Percentiles rank a stretch among this genome's conserved stretches.
phyloP scores from a whole-genome alignment of 2,329 filamentous ascomycete species.

The Pseudogymnoascus sp. region DNA sequence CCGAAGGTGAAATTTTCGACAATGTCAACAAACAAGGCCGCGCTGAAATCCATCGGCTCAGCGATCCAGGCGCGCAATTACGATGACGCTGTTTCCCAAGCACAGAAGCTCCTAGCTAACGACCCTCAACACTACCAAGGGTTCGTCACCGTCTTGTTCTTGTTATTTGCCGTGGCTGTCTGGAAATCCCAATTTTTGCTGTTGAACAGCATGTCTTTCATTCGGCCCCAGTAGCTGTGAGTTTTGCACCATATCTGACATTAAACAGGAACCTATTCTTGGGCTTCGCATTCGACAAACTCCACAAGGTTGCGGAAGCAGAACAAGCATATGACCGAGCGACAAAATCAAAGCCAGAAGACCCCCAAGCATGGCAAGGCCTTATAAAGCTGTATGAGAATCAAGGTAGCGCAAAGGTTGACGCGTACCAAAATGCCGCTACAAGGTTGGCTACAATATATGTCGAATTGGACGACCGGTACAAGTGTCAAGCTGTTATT shows the following conservation, averaged over 20 bases:
- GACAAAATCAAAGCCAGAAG: constrained; percentile 59
- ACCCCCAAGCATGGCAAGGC: constrained; percentile 86
- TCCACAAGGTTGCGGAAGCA: constrained; percentile 60
- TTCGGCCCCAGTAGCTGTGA: not conserved
- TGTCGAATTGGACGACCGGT: constrained; percentile 53
- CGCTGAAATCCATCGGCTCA: constrained; percentile 72
- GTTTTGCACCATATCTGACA: not conserved
- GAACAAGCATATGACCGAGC: constrained; percentile 70
- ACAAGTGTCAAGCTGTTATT: constrained; percentile 57
- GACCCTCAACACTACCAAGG: constrained; percentile 78
- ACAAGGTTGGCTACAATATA: constrained; percentile 68
- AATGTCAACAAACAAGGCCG: constrained; percentile 42
- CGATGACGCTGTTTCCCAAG: constrained; percentile 62
- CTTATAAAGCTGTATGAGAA: constrained; percentile 78
- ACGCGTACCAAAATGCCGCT: constrained; percentile 65
- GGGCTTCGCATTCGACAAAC: constrained; percentile 75
- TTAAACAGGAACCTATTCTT: constrained; percentile 65
- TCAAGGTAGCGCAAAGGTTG: constrained; percentile 59
- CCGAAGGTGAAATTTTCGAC: not conserved
- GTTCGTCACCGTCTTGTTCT: constrained; percentile 35
- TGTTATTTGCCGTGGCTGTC: not conserved
- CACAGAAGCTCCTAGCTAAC: constrained; percentile 57
- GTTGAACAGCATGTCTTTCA: not conserved
- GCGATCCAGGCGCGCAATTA: constrained; percentile 72
- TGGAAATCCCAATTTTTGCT: not conserved